Evolutionary conservation across 2,329 filamentous ascomycete species (phyloP), one percentile per base, ranked within the genome.

Genomic region (Colletotrichum sp.): DNA sequence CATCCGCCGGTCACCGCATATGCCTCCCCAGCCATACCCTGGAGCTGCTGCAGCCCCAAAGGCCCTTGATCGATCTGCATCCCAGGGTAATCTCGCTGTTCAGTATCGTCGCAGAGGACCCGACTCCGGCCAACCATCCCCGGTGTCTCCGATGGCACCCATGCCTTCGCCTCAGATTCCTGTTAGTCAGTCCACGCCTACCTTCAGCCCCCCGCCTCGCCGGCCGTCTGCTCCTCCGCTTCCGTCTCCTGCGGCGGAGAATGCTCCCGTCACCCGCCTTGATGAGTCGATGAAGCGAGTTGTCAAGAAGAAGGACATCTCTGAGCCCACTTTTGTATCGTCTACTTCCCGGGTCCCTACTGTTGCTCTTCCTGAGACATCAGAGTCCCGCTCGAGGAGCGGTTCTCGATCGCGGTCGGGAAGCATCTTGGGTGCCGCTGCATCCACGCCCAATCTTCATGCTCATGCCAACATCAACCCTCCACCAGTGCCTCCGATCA

Each of bases 401-500:
- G 84, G 81, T n/a, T 83, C 84, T n/a, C 84, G 87, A 32, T 81
- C 83, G 5, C 82, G 85, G 6, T 83, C 83, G 5, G 84, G 83
- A 36, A 87, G 86, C 78, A 74, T 84, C 16, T 80, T 84, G 3
- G 78, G 79, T 2, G 79, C 80, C 12, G 79, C 84, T 2, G 80
- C 80, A 8, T 86, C 85, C 15, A 84, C 84, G 8, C 84, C 86
- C 1, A 85, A 86, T 74, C 78, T 86, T 57, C 85, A 85, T 63
- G 80, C 81, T 8, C 44, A 68, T 12, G 28, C 34, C 34, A 64
- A 80, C 13, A 79, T 81, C 21, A 73, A 80, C 30, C 86, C 84
- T 3, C 90, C 90, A 4, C 90, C 90, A 3, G 75, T 92, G 44
- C 91, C 91, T 4, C 90, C 90, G 3, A 90, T 92, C 80, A 92